These are phyloP conservation scores for Fusarium concolor DNA, from an alignment of 2,329 filamentous ascomycete species.

Conservation along the genomic window DNA sequence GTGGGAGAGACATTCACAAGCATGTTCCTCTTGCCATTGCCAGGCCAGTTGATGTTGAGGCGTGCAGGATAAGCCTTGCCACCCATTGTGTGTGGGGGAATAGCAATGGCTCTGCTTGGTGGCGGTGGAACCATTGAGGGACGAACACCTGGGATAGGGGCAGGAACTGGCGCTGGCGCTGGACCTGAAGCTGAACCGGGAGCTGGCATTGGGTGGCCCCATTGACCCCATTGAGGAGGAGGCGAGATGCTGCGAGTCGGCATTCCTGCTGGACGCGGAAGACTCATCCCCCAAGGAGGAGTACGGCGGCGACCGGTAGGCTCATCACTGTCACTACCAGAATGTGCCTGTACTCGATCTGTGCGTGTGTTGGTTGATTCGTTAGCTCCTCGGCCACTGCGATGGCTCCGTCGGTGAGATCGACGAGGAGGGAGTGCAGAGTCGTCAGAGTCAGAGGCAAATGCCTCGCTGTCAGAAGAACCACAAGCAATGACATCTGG, in stretches of 20 bases:
- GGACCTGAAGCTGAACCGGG: background rate
- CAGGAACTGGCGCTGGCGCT: conserved; percentile 1
- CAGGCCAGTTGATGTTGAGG: conserved; percentile 46
- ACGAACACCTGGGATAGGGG: conserved; percentile 4
- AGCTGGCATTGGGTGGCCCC: conserved; percentile 12
- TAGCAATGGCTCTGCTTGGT: conserved; percentile 10
- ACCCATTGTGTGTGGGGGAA: conserved; percentile 6
- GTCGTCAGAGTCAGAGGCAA: conserved; percentile 41
- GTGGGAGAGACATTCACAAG: conserved; percentile 45
- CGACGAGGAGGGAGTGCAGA: conserved; percentile 27
- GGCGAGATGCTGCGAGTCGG: conserved; percentile 8
- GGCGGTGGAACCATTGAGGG: conserved; percentile 5
- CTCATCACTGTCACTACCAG: conserved; percentile 18
- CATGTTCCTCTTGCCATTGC: conserved; percentile 48
- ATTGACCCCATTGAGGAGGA: conserved; percentile 11
- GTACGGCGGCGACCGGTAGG: conserved; percentile 10
- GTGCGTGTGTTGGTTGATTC: conserved; percentile 26
- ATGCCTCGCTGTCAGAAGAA: conserved; percentile 39
- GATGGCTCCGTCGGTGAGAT: conserved; percentile 22
- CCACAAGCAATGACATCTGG: conserved; percentile 39
- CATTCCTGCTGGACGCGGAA: conserved; percentile 16
- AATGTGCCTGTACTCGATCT: conserved; percentile 16
- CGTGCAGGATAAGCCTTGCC: conserved; percentile 39
- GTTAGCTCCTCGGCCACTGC: conserved; percentile 18
- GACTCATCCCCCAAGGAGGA: conserved; percentile 15